Base-by-base conservation (phyloP, 2,329 filamentous ascomycete species). In the Aciculosporium take region DNA sequence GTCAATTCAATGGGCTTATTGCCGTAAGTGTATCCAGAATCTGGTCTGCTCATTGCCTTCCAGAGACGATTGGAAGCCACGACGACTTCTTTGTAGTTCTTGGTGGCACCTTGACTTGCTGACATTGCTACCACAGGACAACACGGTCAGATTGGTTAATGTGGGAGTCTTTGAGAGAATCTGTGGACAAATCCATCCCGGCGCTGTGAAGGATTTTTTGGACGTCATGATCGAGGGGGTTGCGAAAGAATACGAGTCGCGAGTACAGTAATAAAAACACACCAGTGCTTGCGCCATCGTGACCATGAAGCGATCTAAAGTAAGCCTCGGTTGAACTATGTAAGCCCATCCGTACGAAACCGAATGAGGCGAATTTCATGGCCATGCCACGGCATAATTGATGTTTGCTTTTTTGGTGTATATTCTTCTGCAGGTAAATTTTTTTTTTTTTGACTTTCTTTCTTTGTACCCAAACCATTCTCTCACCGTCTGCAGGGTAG, bases 141-240 rank as follows among this genome's bases (percentile, higher is more conserved):
- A 96, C 91, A 45, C 79, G 86, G 58, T 94, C 87, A 50, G 91
- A 98, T 62, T 98, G 91, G 91, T 68, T 98, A 53, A 89, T 89
- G 43, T 98, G 91, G 91, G 91, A 98, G 60, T 70, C 71, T 15
- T 77, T 83, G 57, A 73, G 84, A 55, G 70, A 77, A 49, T 73
- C 81, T 13, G 51, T 82, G 47, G 82, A 88, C 57, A 64, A 69
- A 47, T 78, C 80, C 7, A 69, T 80, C 45, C 69, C 76, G 49
- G 78, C 76, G n/a, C 18, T 46, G 41, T 43, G 20, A 38, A 35
- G 21, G 15, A 10, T 27, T 17, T 9, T 7, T 21, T 23, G n/a
- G n/a, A n/a, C n/a, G n/a, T n/a, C n/a, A 21, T 18, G 7, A 32
- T 5, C 18, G 5, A 25, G 18, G 2, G 9, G 13, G 23, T 13